phyloP scores from a whole-genome alignment of 176 grass and related monocot genomes.

The Zea mays region DNA sequence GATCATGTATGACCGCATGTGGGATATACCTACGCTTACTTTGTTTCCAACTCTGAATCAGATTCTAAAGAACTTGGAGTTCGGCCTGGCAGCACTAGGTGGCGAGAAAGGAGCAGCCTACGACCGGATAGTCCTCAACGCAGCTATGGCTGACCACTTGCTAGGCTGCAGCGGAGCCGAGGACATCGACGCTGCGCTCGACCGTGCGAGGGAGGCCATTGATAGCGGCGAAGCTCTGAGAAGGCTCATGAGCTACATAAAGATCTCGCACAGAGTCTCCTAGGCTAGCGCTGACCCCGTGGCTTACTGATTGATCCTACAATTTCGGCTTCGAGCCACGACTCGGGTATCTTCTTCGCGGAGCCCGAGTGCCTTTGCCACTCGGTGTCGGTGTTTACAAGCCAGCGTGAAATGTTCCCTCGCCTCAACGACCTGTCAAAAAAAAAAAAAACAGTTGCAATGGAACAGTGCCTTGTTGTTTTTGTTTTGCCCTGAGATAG shows the following conservation, averaged over 20 bases:
- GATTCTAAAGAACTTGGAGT: conserved; percentile 75
- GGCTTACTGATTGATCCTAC: background rate
- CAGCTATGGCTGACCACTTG: conserved; percentile 86
- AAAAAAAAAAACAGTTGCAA: conserved; percentile 8
- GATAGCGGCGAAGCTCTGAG: conserved; percentile 82
- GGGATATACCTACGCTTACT: background rate
- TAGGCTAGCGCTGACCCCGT: background rate
- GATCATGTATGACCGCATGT: background rate
- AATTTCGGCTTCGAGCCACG: conserved; percentile 35
- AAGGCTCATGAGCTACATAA: conserved; percentile 83
- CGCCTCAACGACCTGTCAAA: background rate
- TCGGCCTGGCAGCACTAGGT: conserved; percentile 76
- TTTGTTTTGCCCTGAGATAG: no score
- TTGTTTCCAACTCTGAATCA: conserved; percentile 39
- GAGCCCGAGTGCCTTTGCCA: background rate
- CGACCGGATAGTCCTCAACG: conserved; percentile 88
- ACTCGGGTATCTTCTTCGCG: background rate
- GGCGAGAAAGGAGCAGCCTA: conserved; percentile 82
- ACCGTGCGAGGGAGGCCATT: conserved; percentile 77
- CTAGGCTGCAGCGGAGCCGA: conserved; percentile 77
- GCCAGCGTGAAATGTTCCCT: background rate
- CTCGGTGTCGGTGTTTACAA: background rate
- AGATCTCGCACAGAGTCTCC: conserved; percentile 58
- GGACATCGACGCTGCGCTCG: conserved; percentile 59
- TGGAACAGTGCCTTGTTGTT: background rate